Conservation (phyloP, 768 basidiomycete genomes). For the Hericium rajendrae region DNA sequence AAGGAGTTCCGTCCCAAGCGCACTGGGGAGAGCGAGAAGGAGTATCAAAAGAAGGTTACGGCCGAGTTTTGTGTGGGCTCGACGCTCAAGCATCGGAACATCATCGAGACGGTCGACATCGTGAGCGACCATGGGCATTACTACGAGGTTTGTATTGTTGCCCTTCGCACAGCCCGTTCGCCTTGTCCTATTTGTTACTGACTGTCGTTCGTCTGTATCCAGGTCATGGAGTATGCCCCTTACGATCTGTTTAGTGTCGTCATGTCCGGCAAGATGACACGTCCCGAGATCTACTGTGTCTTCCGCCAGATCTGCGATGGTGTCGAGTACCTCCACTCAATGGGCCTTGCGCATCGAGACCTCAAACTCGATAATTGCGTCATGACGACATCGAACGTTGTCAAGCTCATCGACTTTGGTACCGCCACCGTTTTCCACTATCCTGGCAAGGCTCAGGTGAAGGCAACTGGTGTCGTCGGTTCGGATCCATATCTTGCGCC, state of each 20-base stretch:
- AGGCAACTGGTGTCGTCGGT: conserved; percentile 86
- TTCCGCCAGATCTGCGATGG: conserved; percentile 98
- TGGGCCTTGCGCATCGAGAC: conserved; percentile 97
- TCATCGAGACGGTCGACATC: conserved; percentile 97
- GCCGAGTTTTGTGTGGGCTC: conserved; percentile 98
- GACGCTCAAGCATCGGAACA: conserved; percentile 87
- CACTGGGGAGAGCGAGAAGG: conserved; percentile 81
- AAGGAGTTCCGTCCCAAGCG: conserved; percentile 95
- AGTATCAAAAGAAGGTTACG: conserved; percentile 99
- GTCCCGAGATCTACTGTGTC: conserved; percentile 97
- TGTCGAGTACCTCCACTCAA: conserved; percentile 94
- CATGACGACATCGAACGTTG: conserved; percentile 89
- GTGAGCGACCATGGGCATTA: conserved; percentile 96
- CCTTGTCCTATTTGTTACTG: not conserved
- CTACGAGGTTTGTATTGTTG: conserved; percentile 68
- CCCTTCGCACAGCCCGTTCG: not conserved
- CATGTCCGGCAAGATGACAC: conserved; percentile 98
- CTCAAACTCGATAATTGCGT: conserved; percentile 99
- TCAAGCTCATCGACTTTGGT: conserved; percentile 99
- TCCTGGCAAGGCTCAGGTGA: conserved; percentile 75
- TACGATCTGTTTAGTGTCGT: conserved; percentile 98
- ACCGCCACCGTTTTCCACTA: conserved; percentile 99
- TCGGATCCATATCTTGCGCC: conserved; percentile 98
- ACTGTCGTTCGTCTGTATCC: conserved; percentile 7
- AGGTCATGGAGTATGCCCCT: conserved; percentile 99